Evolutionary conservation across 1,284 basidiomycete species (phyloP), one percentile per base, ranked within the genome.

Genomic region (Sanghuangporus baumii): DNA sequence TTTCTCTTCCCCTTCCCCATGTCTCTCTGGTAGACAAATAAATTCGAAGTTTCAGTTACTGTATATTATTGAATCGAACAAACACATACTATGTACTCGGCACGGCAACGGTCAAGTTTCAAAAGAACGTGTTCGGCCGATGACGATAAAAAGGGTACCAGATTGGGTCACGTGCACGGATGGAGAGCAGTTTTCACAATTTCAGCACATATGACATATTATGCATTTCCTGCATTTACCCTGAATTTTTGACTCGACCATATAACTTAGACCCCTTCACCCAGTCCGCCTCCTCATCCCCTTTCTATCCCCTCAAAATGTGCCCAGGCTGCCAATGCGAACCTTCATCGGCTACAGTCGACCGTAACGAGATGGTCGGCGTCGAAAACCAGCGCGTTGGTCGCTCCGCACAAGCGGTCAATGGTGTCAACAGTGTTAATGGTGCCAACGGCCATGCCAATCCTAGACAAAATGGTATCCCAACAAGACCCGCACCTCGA

Each of bases 271-370:
- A 26, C n/a, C 37, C 56, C 56, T 58, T 62, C 36, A 60, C 61
- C 60, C 38, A 37, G 20, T 60, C 54, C 12, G 57, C 63, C 43
- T 60, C 46, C 62, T 37, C 57, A 62, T 54, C 60, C 34, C 58
- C 56, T 57, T 26, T 62, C 46, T 62, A 18, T 18, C 43, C 1
- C 40, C 62, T 65, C 61, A 68, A 71, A 72, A 89, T 91, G 88
- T 90, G 88, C 75, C 85, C 86, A 41, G 83, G 85, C 74, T 71
- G 78, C 69, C 85, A 82, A 77, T 79, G 75, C 65, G 81, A 85
- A 69, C 67, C 47, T 40, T 52, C 59, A 38, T 65, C 73, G 50
- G 69, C 78, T 57, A 73, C 80, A 58, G 74, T 75, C 59, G 79
- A 78, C 63, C 76, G 75, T 64, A 74, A 75, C 63, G 81, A 90